Evolutionary conservation across 352 stramenopile genomes (phyloP).

Genomic region (Phytophthora crassamura): DNA sequence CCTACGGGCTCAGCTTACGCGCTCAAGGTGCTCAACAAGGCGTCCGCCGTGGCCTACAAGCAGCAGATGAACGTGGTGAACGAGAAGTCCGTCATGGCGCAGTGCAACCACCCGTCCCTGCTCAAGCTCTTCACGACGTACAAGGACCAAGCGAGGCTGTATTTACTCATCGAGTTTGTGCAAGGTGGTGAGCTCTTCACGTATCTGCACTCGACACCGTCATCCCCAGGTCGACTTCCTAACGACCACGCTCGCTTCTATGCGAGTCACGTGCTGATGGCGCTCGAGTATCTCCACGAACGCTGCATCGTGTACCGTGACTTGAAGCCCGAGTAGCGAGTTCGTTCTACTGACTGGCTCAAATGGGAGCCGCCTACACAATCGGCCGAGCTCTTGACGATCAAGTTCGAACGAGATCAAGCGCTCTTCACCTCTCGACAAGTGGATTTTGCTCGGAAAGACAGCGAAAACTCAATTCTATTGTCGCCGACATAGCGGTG

Average conservation of each 20-base stretch:
- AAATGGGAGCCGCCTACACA: too few relatives aligned
- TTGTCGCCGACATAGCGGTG: too few relatives aligned
- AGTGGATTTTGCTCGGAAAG: too few relatives aligned
- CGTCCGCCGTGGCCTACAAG: constrained; percentile 95
- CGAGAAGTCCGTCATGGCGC: constrained; percentile 97
- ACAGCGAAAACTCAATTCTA: too few relatives aligned
- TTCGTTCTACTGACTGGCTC: too few relatives aligned
- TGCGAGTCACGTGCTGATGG: constrained; percentile 72
- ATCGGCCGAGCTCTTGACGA: too few relatives aligned
- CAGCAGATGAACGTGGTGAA: constrained; percentile 97
- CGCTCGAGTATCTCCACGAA: constrained; percentile 91
- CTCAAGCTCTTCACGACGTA: constrained; percentile 95
- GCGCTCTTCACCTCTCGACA: too few relatives aligned
- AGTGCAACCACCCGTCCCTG: constrained; percentile 97
- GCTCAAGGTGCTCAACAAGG: constrained; percentile 95
- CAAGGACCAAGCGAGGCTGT: constrained; percentile 93
- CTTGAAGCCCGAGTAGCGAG: constrained; percentile 89
- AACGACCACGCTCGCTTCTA: constrained; percentile 77
- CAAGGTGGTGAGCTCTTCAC: constrained; percentile 96
- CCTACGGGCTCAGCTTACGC: constrained; percentile 84
- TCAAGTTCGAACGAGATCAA: too few relatives aligned
- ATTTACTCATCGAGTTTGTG: constrained; percentile 95
- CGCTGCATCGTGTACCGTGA: constrained; percentile 93
- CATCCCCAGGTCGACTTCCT: constrained; percentile 50
- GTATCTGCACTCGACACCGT: constrained; percentile 87